Conservation (phyloP, 202 grass and related monocot genomes). For the Saccharum hybrid region DNA sequence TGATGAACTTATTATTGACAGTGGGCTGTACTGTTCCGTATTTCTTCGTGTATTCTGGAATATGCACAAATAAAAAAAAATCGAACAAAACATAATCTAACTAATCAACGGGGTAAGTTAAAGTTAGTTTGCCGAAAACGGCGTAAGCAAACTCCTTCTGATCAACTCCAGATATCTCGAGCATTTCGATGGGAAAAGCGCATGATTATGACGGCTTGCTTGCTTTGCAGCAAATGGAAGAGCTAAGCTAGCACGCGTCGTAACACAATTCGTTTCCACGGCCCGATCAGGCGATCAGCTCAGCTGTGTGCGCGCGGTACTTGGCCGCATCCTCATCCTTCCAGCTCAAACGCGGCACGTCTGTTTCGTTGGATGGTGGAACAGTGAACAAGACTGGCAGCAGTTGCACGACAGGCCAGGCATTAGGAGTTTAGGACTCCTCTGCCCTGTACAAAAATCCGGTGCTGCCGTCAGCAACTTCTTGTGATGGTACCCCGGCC, state of each 20-base stretch:
- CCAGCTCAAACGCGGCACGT: slow-evolving; percentile 5
- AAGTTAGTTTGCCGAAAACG: neutral
- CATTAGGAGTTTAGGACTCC: no score
- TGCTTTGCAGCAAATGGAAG: neutral
- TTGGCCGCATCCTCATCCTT: slow-evolving; percentile 28
- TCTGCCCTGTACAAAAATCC: neutral
- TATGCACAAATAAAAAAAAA: neutral
- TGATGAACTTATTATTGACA: neutral
- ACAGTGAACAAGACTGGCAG: neutral
- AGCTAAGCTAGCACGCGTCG: neutral
- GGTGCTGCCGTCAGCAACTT: neutral
- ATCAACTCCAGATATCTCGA: neutral
- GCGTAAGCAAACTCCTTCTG: no score
- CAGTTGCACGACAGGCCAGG: neutral
- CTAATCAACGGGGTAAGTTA: neutral
- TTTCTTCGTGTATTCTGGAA: neutral
- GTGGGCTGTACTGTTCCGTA: neutral
- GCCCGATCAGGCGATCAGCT: neutral
- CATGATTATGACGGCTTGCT: neutral
- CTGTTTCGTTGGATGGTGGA: neutral
- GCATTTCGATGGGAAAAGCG: neutral
- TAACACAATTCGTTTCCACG: neutral
- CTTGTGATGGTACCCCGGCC: neutral
- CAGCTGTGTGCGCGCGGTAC: neutral
- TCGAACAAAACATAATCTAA: neutral